These are phyloP conservation scores for Phytophthora capsici DNA, from an alignment of 352 stramenopile genomes.

Conservation along the genomic window DNA sequence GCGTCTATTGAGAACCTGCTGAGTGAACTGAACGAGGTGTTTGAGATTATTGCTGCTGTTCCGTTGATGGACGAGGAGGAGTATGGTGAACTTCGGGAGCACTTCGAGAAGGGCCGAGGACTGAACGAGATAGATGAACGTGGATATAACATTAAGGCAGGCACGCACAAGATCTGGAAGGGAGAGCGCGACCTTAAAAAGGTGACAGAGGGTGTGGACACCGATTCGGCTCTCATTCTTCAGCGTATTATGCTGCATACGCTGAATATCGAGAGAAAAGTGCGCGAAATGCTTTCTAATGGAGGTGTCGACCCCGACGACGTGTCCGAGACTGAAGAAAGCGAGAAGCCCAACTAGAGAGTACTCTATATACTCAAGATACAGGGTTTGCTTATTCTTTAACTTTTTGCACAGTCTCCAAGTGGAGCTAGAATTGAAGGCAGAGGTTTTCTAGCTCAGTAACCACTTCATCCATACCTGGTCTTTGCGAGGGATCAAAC, in stretches of 20 bases:
- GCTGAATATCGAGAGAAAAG: constrained; percentile 66
- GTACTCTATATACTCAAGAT: neutral
- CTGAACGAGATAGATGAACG: constrained; percentile 70
- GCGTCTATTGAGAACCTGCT: constrained; percentile 66
- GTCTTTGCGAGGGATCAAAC: constrained; percentile 33
- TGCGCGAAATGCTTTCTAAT: constrained; percentile 52
- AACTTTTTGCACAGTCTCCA: neutral
- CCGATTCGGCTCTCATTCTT: constrained; percentile 73
- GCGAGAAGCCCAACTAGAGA: constrained; percentile 12
- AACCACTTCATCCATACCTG: constrained; percentile 33
- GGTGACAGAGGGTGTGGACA: constrained; percentile 54
- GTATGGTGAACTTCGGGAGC: constrained; percentile 59
- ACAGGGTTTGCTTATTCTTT: neutral
- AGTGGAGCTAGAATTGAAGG: neutral
- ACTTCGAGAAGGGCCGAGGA: constrained; percentile 66
- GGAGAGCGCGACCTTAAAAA: constrained; percentile 67
- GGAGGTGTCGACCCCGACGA: constrained; percentile 27
- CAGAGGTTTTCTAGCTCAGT: constrained; percentile 18
- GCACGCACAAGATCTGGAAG: constrained; percentile 64
- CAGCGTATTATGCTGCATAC: constrained; percentile 81
- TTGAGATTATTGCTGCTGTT: constrained; percentile 76
- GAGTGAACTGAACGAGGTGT: constrained; percentile 67
- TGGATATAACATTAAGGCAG: constrained; percentile 64
- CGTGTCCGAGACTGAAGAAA: constrained; percentile 14
- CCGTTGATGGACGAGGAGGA: constrained; percentile 77